Evolutionary conservation across 1,284 basidiomycete species (phyloP).

Genomic region (Papiliotrema fonsecae): DNA sequence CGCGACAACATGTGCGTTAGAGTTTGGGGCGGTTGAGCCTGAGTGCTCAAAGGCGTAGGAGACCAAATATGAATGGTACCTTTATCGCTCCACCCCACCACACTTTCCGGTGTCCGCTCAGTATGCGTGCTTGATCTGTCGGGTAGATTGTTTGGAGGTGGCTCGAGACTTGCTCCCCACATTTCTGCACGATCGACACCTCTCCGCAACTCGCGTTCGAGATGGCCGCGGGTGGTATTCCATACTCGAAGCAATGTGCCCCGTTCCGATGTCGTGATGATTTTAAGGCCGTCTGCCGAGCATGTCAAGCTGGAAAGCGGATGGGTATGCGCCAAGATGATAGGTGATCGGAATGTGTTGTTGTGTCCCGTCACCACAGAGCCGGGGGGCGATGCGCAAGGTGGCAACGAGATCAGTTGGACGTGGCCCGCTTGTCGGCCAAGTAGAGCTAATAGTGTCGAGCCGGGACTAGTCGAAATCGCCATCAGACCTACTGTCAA

Average conservation of each 20-base stretch:
- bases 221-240: slow-evolving; percentile 71
- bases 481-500: slow-evolving; percentile 66
- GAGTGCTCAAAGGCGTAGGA: not conserved
- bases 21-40: slow-evolving; percentile 47
- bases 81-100: slow-evolving; percentile 74
- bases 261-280: slow-evolving; percentile 78
- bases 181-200: slow-evolving; percentile 89
- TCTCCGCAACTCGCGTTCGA: slow-evolving; percentile 74
- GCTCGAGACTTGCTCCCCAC: slow-evolving; percentile 64
- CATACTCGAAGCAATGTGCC: slow-evolving; percentile 87
- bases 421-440: slow-evolving; percentile 87
- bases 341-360: slow-evolving; percentile 51
- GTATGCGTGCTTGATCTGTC: not conserved
- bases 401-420: slow-evolving; percentile 79
- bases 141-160: not conserved
- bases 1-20: slow-evolving; percentile 68
- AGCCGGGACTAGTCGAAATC: slow-evolving; percentile 68
- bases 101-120: slow-evolving; percentile 33
- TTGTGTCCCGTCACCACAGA: slow-evolving; percentile 25
- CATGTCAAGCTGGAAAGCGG: slow-evolving; percentile 72
- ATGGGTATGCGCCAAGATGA: slow-evolving; percentile 80
- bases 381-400: slow-evolving; percentile 58
- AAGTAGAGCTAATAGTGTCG: slow-evolving; percentile 78
- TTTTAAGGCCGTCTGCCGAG: slow-evolving; percentile 68
- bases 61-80: slow-evolving; percentile 82